Evolutionary conservation across 2,329 filamentous ascomycete species (phyloP).

Genomic region (Esteya vermicola): DNA sequence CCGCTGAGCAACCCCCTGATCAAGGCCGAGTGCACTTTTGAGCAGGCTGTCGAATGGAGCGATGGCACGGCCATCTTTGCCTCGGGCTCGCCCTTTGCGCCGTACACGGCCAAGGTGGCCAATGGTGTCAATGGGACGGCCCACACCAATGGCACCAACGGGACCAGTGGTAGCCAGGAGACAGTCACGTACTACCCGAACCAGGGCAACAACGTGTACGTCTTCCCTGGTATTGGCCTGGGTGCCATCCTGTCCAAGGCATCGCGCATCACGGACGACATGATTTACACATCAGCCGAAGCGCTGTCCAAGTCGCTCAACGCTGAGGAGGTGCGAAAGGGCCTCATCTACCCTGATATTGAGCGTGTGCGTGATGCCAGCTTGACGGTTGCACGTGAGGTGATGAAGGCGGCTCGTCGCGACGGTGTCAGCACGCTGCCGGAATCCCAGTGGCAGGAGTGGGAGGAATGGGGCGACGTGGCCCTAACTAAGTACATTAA

Average conservation of each 20-base stretch:
- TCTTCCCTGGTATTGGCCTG: slow-evolving; percentile 92
- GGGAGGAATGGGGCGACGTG: slow-evolving; percentile 57
- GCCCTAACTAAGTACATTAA: slow-evolving; percentile 46
- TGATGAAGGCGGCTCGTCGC: slow-evolving; percentile 80
- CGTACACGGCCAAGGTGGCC: slow-evolving; percentile 46
- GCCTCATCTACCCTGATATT: slow-evolving; percentile 83
- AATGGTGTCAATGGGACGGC: slow-evolving; percentile 11
- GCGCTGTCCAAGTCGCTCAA: slow-evolving; percentile 68
- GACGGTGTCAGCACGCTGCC: slow-evolving; percentile 60
- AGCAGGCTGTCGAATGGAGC: slow-evolving; percentile 82
- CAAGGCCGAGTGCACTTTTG: slow-evolving; percentile 96
- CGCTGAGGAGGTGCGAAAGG: slow-evolving; percentile 64
- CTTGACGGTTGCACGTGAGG: slow-evolving; percentile 72
- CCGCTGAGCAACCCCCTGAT: slow-evolving; percentile 90
- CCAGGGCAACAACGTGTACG: slow-evolving; percentile 79
- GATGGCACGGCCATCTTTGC: slow-evolving; percentile 88
- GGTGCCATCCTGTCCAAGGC: slow-evolving; percentile 87
- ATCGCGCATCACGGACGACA: slow-evolving; percentile 74
- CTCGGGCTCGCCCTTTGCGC: slow-evolving; percentile 82
- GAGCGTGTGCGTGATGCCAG: slow-evolving; percentile 85
- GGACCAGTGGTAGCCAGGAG: slow-evolving; percentile 19
- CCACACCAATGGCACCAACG: neutral
- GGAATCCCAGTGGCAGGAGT: slow-evolving; percentile 57
- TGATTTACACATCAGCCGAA: slow-evolving; percentile 90
- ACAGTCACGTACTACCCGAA: slow-evolving; percentile 59